Percentiles rank a stretch among this genome's conserved stretches.
These are phyloP conservation scores for Trichoderma citrinoviride DNA, from an alignment of 2,329 filamentous ascomycete genomes.

Conservation along the genomic window DNA sequence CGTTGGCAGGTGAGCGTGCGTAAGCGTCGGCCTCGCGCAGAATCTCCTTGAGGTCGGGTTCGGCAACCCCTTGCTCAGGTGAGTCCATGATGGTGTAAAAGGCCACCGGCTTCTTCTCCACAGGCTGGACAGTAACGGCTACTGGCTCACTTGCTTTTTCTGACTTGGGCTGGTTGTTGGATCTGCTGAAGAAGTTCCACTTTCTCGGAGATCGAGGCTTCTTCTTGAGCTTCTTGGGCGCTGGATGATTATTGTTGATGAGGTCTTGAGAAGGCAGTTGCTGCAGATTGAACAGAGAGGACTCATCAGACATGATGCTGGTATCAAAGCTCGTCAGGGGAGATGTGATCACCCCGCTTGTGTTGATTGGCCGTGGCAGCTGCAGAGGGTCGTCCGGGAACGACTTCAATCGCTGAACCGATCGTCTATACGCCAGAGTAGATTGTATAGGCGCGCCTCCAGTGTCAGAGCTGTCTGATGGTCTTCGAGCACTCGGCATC, in stretches of 20 bases:
- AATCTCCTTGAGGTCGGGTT: constrained; percentile 44
- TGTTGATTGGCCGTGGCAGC: constrained; percentile 54
- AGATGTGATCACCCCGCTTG: constrained; percentile 43
- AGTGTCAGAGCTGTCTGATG: constrained; percentile 57
- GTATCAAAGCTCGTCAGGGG: constrained; percentile 58
- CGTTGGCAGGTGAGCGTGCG: constrained; percentile 25
- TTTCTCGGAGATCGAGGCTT: constrained; percentile 55
- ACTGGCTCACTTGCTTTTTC: constrained; percentile 40
- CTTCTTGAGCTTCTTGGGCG: constrained; percentile 56
- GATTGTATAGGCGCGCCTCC: constrained; percentile 48
- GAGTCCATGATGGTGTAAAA: constrained; percentile 63
- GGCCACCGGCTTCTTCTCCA: constrained; percentile 52
- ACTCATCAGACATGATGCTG: constrained; percentile 57
- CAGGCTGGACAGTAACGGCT: constrained; percentile 48
- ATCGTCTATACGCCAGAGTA: constrained; percentile 55
- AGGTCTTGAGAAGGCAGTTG: constrained; percentile 35
- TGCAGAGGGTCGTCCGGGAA: constrained; percentile 45
- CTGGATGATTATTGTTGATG: constrained; percentile 29
- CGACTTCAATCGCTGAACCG: constrained; percentile 50
- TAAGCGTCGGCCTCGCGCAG: constrained; percentile 49
- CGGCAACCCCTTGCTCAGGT: constrained; percentile 52
- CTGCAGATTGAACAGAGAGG: constrained; percentile 41
- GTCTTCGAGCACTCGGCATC: constrained; percentile 37
- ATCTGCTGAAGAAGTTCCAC: constrained; percentile 63
- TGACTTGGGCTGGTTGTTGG: constrained; percentile 43